phyloP scores from a whole-genome alignment of 192 early-diverging fungal genomes.

The Linnemannia exigua region DNA sequence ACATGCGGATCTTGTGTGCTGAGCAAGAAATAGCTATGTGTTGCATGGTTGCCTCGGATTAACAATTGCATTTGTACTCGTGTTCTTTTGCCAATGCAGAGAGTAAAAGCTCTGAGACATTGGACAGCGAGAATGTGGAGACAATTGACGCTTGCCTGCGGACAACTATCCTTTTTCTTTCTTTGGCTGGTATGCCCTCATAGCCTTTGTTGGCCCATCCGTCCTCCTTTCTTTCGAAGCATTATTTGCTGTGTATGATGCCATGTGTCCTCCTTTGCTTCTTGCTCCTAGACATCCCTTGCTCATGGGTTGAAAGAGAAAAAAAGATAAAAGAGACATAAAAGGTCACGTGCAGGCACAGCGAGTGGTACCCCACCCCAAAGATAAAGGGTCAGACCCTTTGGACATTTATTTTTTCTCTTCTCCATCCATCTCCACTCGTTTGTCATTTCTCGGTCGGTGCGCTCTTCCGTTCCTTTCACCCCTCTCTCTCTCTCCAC shows the following conservation, averaged over 20 bases:
- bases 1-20: no score
- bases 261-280: neutral
- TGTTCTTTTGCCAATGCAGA: no score
- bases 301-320: neutral
- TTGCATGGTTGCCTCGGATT: no score
- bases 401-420: neutral
- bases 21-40: no score
- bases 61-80: no score
- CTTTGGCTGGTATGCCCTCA: neutral
- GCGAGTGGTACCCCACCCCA: neutral
- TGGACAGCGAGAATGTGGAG: no score
- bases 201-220: neutral
- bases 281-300: no score
- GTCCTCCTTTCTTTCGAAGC: neutral
- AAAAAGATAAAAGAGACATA: constrained; percentile 5
- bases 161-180: neutral
- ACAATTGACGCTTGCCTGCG: neutral
- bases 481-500: no score
- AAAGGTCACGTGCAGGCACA: neutral
- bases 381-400: neutral
- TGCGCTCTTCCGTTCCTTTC: no score
- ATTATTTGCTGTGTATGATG: constrained; percentile 1
- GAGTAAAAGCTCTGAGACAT: no score
- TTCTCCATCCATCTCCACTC: neutral
- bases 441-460: neutral